Evolutionary conservation across 148 eudicot species (phyloP).

Genomic region (Cornus kousa): DNA sequence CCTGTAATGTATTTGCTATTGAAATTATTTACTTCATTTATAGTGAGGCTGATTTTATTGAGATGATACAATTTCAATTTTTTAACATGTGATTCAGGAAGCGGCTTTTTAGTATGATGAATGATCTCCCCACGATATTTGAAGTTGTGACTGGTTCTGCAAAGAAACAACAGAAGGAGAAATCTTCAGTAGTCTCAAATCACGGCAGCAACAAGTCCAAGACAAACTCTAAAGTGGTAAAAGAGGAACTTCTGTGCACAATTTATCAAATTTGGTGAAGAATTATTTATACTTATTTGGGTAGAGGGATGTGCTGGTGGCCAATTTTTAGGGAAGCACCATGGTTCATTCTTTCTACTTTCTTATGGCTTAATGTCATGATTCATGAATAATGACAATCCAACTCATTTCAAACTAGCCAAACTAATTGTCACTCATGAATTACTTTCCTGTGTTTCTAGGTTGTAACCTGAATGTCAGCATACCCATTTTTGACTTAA

Average conservation of each 20-base stretch:
- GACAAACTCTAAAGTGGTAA: slow-evolving; percentile 17
- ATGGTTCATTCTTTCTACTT: no score
- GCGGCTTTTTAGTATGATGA: slow-evolving; percentile 14
- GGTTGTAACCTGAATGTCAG: neutral
- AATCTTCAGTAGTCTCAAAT: slow-evolving; percentile 4
- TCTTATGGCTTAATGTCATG: neutral
- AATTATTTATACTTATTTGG: neutral
- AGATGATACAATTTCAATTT: neutral
- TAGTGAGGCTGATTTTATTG: neutral
- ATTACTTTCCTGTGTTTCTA: neutral
- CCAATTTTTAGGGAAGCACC: neutral
- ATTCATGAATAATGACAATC: neutral
- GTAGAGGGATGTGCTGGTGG: neutral
- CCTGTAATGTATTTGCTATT: neutral
- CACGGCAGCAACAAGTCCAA: slow-evolving; percentile 17
- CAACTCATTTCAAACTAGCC: neutral
- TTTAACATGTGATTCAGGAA: slow-evolving; percentile 9
- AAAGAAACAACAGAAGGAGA: slow-evolving; percentile 13
- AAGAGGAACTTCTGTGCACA: neutral
- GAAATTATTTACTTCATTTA: neutral
- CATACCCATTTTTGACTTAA: no score
- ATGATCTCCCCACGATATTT: slow-evolving; percentile 18
- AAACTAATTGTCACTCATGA: neutral
- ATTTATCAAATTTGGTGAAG: neutral
- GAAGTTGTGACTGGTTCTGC: slow-evolving; percentile 15